Base-by-base conservation (phyloP, 805 yeast genomes). In the Ogataea trehaloabstinens region DNA sequence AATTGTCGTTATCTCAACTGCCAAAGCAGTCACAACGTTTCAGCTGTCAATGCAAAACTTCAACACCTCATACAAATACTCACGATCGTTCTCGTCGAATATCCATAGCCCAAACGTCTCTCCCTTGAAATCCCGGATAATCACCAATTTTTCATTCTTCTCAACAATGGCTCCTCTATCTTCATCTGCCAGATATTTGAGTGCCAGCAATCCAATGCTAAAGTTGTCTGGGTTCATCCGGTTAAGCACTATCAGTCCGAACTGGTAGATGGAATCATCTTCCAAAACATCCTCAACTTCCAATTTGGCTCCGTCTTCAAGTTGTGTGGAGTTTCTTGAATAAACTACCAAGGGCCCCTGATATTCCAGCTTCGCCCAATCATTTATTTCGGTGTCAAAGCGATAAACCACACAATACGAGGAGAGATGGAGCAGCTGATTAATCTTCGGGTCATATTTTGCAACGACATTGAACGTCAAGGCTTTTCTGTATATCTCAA, bases 71-170 rank as follows among this genome's bases (percentile, higher is more conserved):
- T 66, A 75, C 29, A 85, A 64, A 49, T 76, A 74, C 31, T 71
- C 72, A 58, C 91, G 68, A 52, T 84, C 90, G 6, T 71, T 76
- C 31, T 73, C 80, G 40, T 83, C 78, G 54, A 82, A 85, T 16
- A 85, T 71, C 93, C 93, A 85, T 34, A 85, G 64, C 1, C 95
- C 95, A 57, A 73, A 85, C 10, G 84, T 81, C 31, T 82, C 85
- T 17, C 84, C 88, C 35, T 74, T 64, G 35, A 81, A 64, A 52
- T 79, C 81, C 55, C 80, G 80, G 16, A 85, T 74, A 38, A 85
- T 85, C 28, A 85, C 76, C 55, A 84, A 68, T 40, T 81, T 83
- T 41, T 79, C 86, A 45, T 79, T 78, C 42, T 77, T 71, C 48
- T 85, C 91, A 25, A 80, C 78, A 34, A 80, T 78, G 74, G 83